A percentile compares a stretch with the other conserved stretches of the same genome.
Conservation (phyloP, 306 rosid species). For the Medicago arabica region DNA sequence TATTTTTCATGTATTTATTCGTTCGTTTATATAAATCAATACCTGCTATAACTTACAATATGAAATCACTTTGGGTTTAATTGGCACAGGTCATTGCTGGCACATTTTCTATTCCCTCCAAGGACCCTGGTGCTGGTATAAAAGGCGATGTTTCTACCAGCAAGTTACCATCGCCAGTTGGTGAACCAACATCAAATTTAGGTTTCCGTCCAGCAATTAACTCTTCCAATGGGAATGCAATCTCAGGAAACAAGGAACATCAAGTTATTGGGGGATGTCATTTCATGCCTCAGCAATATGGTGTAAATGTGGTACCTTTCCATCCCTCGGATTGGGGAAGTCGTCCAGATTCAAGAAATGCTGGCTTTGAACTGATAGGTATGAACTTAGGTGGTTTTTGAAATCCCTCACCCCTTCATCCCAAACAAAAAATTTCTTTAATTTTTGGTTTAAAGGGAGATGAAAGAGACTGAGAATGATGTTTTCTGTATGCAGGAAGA, state of each 20-base stretch:
- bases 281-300: constrained; percentile 66
- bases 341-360: constrained; percentile 56
- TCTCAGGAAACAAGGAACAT: constrained; percentile 62
- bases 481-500: constrained; percentile 58
- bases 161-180: constrained; percentile 64
- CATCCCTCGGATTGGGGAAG: constrained; percentile 70
- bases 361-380: constrained; percentile 72
- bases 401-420: background rate
- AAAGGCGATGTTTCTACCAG: constrained; percentile 66
- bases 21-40: background rate
- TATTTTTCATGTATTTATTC: background rate
- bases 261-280: constrained; percentile 68
- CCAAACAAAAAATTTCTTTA: background rate
- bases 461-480: constrained; percentile 25
- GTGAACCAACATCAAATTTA: constrained; percentile 53
- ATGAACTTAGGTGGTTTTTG: constrained; percentile 29
- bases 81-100: constrained; percentile 82
- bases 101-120: constrained; percentile 65
- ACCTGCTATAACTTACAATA: background rate
- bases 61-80: constrained; percentile 27
- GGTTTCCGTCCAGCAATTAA: constrained; percentile 61
- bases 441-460: constrained; percentile 6
- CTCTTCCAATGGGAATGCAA: constrained; percentile 59
- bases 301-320: constrained; percentile 55
- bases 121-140: constrained; percentile 53